A percentile compares a stretch with the other conserved stretches of the same genome.
Conservation (phyloP, 1,284 basidiomycete species). For the Pulchroboletus neoregius region DNA sequence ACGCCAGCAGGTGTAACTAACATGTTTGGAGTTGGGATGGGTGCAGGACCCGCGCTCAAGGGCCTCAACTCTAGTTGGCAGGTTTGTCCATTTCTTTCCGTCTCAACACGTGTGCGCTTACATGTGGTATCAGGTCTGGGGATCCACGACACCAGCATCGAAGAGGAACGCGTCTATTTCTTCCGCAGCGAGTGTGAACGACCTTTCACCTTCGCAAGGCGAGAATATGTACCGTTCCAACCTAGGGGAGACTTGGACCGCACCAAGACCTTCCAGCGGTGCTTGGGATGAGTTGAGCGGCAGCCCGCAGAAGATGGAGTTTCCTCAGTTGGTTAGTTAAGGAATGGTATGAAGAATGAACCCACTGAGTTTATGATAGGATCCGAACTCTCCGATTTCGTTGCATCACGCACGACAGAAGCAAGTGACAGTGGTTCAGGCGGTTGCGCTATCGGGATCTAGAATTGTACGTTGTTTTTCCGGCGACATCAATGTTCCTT, state of each 20-base stretch:
- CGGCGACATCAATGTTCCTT: conserved; percentile 10
- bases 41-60: conserved; percentile 46
- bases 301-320: conserved; percentile 49
- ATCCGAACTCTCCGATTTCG: conserved; percentile 35
- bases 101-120: conserved; percentile 7
- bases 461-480: conserved; percentile 38
- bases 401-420: conserved; percentile 49
- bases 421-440: conserved; percentile 42
- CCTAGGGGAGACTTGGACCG: conserved; percentile 52
- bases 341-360: conserved; percentile 6
- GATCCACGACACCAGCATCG: conserved; percentile 43
- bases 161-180: conserved; percentile 62
- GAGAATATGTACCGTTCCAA: conserved; percentile 47
- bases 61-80: conserved; percentile 65
- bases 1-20: conserved; percentile 40
- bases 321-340: conserved; percentile 42
- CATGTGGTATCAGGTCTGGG: conserved; percentile 52
- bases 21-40: conserved; percentile 54
- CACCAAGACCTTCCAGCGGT: conserved; percentile 48
- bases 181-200: conserved; percentile 51
- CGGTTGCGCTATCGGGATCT: conserved; percentile 38
- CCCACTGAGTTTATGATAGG: conserved; percentile 28
- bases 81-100: conserved; percentile 40
- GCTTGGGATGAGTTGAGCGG: conserved; percentile 59
- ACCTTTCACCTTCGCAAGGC: conserved; percentile 44